Evolutionary conservation across 2,329 filamentous ascomycete genomes (phyloP), one percentile per base, ranked within the genome.

Genomic region (Monosporascus sp.): DNA sequence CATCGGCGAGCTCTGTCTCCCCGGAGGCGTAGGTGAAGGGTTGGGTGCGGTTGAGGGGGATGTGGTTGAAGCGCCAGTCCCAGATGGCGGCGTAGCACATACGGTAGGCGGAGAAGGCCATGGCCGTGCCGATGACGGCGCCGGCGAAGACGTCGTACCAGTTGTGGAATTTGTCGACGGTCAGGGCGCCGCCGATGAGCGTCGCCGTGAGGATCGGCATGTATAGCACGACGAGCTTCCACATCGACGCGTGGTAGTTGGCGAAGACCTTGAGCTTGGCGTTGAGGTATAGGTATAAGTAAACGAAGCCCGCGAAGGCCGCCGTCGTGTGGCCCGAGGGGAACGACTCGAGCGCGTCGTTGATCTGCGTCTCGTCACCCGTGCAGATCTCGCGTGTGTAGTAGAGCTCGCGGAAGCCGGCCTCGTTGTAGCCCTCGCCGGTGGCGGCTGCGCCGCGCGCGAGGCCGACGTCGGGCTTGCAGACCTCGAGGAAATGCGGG

Each of bases 191-290:
- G 1, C 80, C 85, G 44, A 90, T 88, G 2, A 90, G 72, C 3
- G 75, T 76, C 0, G 87, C 87, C 3, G 82, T 84, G 0, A 90
- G 79, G 3, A 90, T 70, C 0, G 88, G 87, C 0, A 81, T 77
- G 61, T 86, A 87, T 24, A 83, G 72, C 17, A 75, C 78, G 35
- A 87, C 73, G 14, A 89, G 70, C 71, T 90, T 90, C 87, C 87
- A 90, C 78, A 89, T 83, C 14, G 83, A 75, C 0, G 87, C 82
- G 64, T 89, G 87, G 65, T 87, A 86, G 73, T 89, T 86, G 57
- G 81, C 73, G 61, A 84, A 89, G 52, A 89, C 80, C 75, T 90
- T 90, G 59, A 91, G 77, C 73, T 90, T 90, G 47, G 85, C 87
- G 67, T 90, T 90, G 45, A 91, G 79, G 71, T 90, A 91, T 1